A percentile compares a stretch with the other conserved stretches of the same genome.
Conservation (phyloP, 2,329 filamentous ascomycete species). For the Trichoderma guizhouense region DNA sequence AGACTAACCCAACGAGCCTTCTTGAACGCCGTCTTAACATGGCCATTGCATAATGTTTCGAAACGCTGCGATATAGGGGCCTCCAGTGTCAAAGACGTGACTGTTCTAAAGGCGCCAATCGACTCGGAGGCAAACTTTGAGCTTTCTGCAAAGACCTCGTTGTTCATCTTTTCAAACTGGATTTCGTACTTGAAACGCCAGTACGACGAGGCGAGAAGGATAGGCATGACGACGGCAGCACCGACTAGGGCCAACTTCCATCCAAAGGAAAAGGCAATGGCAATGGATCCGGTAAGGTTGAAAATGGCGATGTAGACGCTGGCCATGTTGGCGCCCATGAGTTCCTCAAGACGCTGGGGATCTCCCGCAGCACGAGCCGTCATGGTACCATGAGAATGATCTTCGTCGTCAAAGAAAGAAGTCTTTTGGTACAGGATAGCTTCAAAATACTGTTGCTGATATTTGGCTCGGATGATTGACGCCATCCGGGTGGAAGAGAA, state of each 20-base stretch:
- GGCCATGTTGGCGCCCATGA: slow-evolving; percentile 62
- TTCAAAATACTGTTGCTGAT: slow-evolving; percentile 59
- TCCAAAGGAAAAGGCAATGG: slow-evolving; percentile 67
- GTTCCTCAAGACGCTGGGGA: slow-evolving; percentile 58
- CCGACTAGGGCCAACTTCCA: slow-evolving; percentile 74
- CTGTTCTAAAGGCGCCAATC: slow-evolving; percentile 70
- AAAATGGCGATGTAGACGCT: slow-evolving; percentile 62
- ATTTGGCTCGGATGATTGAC: slow-evolving; percentile 48
- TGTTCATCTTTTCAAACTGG: slow-evolving; percentile 67
- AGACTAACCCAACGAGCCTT: slow-evolving; percentile 61
- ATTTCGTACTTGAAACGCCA: slow-evolving; percentile 56
- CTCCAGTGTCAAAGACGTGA: slow-evolving; percentile 67
- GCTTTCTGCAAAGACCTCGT: slow-evolving; percentile 65
- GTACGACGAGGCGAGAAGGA: slow-evolving; percentile 47
- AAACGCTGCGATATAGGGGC: slow-evolving; percentile 62
- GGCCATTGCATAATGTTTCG: slow-evolving; percentile 52
- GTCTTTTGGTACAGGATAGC: slow-evolving; percentile 58
- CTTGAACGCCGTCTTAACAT: slow-evolving; percentile 57
- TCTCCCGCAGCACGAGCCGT: slow-evolving; percentile 55
- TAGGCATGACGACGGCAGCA: slow-evolving; percentile 56
- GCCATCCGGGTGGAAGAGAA: slow-evolving; percentile 44
- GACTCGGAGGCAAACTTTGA: slow-evolving; percentile 73
- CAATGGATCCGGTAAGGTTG: slow-evolving; percentile 60
- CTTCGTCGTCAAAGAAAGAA: slow-evolving; percentile 58
- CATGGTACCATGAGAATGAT: slow-evolving; percentile 58